Evolutionary conservation across 352 stramenopile genomes (phyloP).

Genomic region (Pilasporangium apinafurcum): DNA sequence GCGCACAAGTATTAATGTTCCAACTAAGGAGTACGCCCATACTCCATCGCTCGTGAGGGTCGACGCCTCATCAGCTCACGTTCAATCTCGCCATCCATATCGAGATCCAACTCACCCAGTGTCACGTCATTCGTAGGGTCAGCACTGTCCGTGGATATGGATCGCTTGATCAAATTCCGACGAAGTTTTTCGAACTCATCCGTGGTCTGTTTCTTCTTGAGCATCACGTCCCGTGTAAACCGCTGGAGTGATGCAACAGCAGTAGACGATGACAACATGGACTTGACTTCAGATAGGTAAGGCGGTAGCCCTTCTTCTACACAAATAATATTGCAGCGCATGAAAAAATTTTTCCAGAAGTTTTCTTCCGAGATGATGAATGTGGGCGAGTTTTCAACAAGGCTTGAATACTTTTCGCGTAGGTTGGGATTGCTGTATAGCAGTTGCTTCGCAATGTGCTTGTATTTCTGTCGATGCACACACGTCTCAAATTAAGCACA

Average conservation of each 20-base stretch:
- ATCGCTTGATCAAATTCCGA: slow-evolving; percentile 17
- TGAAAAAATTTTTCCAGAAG: slow-evolving; percentile 73
- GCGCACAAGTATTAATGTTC: no score
- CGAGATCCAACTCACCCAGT: slow-evolving; percentile 53
- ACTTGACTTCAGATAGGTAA: slow-evolving; percentile 41
- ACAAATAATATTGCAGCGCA: slow-evolving; percentile 54
- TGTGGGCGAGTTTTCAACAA: slow-evolving; percentile 26
- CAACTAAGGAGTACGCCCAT: slow-evolving; percentile 1
- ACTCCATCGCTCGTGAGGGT: slow-evolving; percentile 36
- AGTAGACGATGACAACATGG: slow-evolving; percentile 14
- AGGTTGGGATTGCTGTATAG: slow-evolving; percentile 50
- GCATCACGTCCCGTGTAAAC: slow-evolving; percentile 38
- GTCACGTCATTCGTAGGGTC: slow-evolving; percentile 25
- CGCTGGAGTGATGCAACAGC: slow-evolving; percentile 40
- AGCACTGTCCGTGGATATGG: slow-evolving; percentile 4
- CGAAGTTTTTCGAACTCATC: slow-evolving; percentile 26
- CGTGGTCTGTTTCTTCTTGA: slow-evolving; percentile 31
- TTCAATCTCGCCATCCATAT: slow-evolving; percentile 71
- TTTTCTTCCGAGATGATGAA: slow-evolving; percentile 38
- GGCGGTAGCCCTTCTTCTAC: slow-evolving; percentile 23
- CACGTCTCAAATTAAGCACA: background rate
- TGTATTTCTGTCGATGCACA: slow-evolving; percentile 17
- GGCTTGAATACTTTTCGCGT: slow-evolving; percentile 44
- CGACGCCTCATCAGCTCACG: slow-evolving; percentile 50
- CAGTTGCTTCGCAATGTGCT: slow-evolving; percentile 35